Conservation (phyloP, 441 rosid genomes). For the Aleurites moluccanus region DNA sequence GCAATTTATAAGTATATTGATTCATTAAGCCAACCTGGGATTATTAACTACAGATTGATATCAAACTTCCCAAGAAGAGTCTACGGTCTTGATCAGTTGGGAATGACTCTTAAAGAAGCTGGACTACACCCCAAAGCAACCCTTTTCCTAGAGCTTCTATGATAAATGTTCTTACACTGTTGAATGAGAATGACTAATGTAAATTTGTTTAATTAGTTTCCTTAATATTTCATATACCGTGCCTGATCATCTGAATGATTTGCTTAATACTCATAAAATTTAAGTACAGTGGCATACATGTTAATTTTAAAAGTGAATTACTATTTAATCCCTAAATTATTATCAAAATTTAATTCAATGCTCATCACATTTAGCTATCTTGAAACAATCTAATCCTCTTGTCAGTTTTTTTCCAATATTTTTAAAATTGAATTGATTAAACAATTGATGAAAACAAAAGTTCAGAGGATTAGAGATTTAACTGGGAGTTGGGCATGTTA, state of each 20-base stretch:
- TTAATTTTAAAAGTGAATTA: too few species aligned
- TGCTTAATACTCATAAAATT: too few species aligned
- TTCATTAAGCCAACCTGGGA: conserved; percentile 42
- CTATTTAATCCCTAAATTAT: too few species aligned
- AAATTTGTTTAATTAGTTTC: background rate
- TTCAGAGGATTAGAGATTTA: too few species aligned
- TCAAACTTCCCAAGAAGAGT: conserved; percentile 54
- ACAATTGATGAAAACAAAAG: too few species aligned
- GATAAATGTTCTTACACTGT: background rate
- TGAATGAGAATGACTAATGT: background rate
- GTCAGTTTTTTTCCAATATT: too few species aligned
- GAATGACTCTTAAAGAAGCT: conserved; percentile 50
- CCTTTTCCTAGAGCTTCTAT: conserved; percentile 53
- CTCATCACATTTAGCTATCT: too few species aligned
- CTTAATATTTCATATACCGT: background rate
- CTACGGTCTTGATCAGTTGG: conserved; percentile 47
- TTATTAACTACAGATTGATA: conserved; percentile 46
- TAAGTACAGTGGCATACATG: too few species aligned
- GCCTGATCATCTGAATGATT: background rate
- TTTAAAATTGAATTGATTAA: too few species aligned
- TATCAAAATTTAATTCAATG: too few species aligned
- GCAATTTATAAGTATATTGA: conserved; percentile 47
- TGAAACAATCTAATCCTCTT: too few species aligned
- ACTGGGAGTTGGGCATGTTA: too few species aligned
- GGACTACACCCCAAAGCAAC: conserved; percentile 62